These are phyloP conservation scores for Cryomyces minteri DNA, from an alignment of 495 filamentous ascomycete genomes.

Conservation along the genomic window DNA sequence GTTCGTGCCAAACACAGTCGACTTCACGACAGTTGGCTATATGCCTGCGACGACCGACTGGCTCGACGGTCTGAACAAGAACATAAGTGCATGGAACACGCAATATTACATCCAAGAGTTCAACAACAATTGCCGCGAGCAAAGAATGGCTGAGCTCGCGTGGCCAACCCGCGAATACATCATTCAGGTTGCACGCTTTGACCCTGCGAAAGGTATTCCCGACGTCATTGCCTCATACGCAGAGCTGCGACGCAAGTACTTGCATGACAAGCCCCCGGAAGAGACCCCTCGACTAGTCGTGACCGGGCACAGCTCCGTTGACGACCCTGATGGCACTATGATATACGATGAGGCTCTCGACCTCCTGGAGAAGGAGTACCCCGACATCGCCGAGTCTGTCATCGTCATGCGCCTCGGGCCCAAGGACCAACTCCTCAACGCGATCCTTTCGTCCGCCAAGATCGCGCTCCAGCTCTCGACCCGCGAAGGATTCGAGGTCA, in stretches of 20 bases:
- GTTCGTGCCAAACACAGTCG: conserved; percentile 58
- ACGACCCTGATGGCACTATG: conserved; percentile 61
- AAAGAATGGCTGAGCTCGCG: conserved; percentile 39
- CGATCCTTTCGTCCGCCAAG: conserved; percentile 53
- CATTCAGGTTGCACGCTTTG: conserved; percentile 69
- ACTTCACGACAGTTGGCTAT: conserved; percentile 48
- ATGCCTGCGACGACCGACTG: conserved; percentile 79
- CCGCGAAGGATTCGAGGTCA: conserved; percentile 77
- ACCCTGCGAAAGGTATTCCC: conserved; percentile 71
- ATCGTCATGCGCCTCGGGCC: conserved; percentile 62
- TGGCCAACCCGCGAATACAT: conserved; percentile 64
- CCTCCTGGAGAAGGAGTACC: conserved; percentile 38
- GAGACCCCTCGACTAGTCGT: conserved; percentile 57
- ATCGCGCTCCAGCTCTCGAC: conserved; percentile 67
- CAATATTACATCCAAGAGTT: conserved; percentile 64
- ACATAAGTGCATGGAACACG: conserved; percentile 51
- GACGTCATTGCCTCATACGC: conserved; percentile 65
- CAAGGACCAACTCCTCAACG: conserved; percentile 67
- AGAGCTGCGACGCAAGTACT: conserved; percentile 45
- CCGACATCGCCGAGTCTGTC: conserved; percentile 32
- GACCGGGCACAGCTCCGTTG: conserved; percentile 64
- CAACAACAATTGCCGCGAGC: conserved; percentile 39
- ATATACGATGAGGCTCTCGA: conserved; percentile 56
- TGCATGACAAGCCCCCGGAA: conserved; percentile 21
- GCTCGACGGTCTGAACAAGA: conserved; percentile 79